Evolutionary conservation across 139 green algal genomes (phyloP).

Genomic region (Coccomyxa sp.): DNA sequence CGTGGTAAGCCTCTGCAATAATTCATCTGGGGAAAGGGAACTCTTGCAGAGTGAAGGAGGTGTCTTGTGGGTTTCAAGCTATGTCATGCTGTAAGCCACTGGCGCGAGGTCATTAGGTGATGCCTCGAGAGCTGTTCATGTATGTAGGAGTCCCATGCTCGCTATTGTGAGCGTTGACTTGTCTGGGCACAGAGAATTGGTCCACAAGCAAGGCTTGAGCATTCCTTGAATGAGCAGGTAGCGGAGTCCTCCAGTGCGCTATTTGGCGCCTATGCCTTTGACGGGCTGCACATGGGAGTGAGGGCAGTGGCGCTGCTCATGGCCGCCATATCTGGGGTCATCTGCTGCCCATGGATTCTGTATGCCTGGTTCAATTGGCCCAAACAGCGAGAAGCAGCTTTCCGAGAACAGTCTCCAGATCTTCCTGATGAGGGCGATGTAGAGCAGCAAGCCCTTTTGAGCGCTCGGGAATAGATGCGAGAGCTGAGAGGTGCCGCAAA

Average conservation of each 20-base stretch:
- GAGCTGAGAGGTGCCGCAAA: no score
- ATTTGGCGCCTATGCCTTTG: slow-evolving; percentile 28
- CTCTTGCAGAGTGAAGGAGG: no score
- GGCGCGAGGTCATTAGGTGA: no score
- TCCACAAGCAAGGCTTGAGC: neutral
- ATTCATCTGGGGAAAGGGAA: no score
- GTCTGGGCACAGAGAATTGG: neutral
- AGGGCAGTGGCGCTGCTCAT: slow-evolving; percentile 15
- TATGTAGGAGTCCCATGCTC: neutral
- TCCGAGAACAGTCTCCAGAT: no score
- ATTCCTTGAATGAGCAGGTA: slow-evolving; percentile 9
- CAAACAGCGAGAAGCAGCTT: neutral
- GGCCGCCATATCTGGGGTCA: neutral
- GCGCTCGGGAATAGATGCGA: no score
- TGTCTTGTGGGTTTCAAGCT: no score
- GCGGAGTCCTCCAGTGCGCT: slow-evolving; percentile 15
- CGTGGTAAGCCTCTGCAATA: slow-evolving; percentile 20
- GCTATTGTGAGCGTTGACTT: neutral
- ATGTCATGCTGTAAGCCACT: no score
- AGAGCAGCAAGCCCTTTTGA: neutral
- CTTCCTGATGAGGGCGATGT: no score
- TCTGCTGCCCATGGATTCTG: neutral
- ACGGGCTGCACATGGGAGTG: slow-evolving; percentile 23
- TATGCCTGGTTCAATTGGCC: neutral
- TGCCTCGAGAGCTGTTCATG: neutral